These are phyloP conservation scores for Malus sylvestris DNA, from an alignment of 306 rosid genomes.

Conservation along the genomic window DNA sequence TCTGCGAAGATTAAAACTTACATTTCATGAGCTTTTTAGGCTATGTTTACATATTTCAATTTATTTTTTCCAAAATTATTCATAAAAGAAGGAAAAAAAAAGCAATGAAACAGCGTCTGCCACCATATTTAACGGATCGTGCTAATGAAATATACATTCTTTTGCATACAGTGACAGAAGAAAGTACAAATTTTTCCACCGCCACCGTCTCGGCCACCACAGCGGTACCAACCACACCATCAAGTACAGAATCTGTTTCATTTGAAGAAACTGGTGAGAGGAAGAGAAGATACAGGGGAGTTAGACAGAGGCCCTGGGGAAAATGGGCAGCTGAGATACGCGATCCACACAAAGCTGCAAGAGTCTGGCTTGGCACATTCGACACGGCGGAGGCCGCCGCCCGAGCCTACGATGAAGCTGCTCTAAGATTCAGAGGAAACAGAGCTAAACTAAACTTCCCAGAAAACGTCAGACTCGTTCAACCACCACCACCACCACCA, in stretches of 20 bases:
- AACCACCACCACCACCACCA: constrained; percentile 5
- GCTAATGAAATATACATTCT: background rate
- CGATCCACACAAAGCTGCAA: constrained; percentile 87
- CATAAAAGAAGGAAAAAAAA: background rate
- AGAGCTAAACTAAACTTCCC: constrained; percentile 95
- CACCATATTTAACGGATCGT: too few relatives aligned
- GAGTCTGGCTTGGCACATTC: constrained; percentile 97
- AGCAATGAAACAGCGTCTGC: background rate
- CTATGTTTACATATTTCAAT: background rate
- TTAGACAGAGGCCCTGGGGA: constrained; percentile 95
- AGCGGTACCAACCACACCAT: background rate
- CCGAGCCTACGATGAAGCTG: constrained; percentile 89
- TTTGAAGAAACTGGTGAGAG: constrained; percentile 52
- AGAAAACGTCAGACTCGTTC: constrained; percentile 52
- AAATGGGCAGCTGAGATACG: constrained; percentile 99
- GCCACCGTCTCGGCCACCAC: background rate
- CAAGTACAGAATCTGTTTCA: constrained; percentile 16
- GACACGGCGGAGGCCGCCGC: constrained; percentile 97
- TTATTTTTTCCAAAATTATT: background rate
- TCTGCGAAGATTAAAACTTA: background rate
- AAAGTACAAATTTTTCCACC: constrained; percentile 2
- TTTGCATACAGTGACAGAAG: constrained; percentile 28
- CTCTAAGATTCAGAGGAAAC: constrained; percentile 84
- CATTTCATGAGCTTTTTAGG: background rate
- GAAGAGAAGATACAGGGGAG: constrained; percentile 80